Evolutionary conservation across 75 land plant species (phyloP).

Genomic region (Selaginella tamariscina): DNA sequence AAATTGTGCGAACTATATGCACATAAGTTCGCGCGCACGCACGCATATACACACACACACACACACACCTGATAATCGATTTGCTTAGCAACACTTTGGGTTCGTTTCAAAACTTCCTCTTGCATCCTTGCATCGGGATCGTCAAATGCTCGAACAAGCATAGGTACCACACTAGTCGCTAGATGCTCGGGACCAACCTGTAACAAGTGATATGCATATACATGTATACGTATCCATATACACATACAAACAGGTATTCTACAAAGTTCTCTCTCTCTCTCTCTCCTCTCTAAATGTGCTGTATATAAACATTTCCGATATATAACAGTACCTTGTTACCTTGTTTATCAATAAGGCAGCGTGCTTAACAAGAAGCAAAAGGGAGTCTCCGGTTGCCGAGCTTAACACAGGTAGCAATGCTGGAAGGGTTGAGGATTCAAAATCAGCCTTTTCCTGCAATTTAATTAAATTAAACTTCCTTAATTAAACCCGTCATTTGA

Average conservation of each 20-base stretch:
- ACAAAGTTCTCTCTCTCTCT: too few relatives aligned
- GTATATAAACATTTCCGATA: neutral
- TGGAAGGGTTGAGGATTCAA: conserved; percentile 77
- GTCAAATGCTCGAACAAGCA: conserved; percentile 93
- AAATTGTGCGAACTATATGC: too few relatives aligned
- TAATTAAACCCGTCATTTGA: neutral
- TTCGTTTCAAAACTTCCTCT: conserved; percentile 82
- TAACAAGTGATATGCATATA: neutral
- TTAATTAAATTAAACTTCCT: neutral
- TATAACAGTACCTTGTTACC: conserved; percentile 30
- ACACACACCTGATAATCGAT: conserved; percentile 67
- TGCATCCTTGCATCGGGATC: conserved; percentile 90
- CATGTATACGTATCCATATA: too few relatives aligned
- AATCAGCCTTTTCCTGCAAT: conserved; percentile 75
- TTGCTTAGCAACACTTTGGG: conserved; percentile 59
- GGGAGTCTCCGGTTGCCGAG: conserved; percentile 78
- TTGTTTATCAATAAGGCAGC: conserved; percentile 78
- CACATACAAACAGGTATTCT: too few relatives aligned
- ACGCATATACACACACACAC: neutral
- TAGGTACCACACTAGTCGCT: conserved; percentile 58
- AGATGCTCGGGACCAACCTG: conserved; percentile 73
- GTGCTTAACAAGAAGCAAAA: conserved; percentile 85
- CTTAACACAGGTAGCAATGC: conserved; percentile 80
- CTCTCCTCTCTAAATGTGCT: too few relatives aligned
- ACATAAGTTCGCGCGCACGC: conserved; percentile 6